phyloP scores from a whole-genome alignment of 495 filamentous ascomycete species.

The Aspergillus affinis region DNA sequence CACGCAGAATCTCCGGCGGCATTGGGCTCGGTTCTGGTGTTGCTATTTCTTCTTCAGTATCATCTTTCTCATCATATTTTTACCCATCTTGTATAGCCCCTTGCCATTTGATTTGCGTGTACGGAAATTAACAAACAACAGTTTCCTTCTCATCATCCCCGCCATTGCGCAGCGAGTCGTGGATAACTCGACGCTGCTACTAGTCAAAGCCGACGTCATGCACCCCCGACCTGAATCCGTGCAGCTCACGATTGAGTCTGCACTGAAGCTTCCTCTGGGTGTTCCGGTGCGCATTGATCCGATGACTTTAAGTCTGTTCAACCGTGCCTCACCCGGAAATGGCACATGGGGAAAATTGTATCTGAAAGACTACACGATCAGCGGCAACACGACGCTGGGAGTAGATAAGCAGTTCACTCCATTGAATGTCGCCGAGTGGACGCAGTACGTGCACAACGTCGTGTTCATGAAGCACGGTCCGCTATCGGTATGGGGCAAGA shows the following conservation, averaged over 20 bases:
- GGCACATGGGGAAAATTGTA: conserved; percentile 29
- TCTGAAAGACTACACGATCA: conserved; percentile 28
- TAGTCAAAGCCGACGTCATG: conserved; percentile 35
- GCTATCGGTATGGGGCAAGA: conserved; percentile 31
- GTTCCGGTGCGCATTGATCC: conserved; percentile 41
- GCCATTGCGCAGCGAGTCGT: conserved; percentile 45
- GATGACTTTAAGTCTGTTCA: conserved; percentile 34
- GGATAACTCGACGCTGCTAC: conserved; percentile 37
- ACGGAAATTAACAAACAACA: conserved; percentile 9
- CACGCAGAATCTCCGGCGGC: conserved; percentile 29
- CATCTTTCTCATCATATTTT: conserved; percentile 40
- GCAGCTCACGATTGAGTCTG: conserved; percentile 32
- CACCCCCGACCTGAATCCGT: conserved; percentile 35
- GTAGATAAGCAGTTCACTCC: conserved; percentile 24
- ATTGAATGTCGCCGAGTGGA: conserved; percentile 30
- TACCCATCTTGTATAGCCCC: conserved; percentile 37
- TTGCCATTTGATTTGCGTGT: not conserved
- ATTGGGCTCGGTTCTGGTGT: conserved; percentile 46
- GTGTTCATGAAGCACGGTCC: conserved; percentile 31
- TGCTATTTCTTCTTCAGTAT: conserved; percentile 37
- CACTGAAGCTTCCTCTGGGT: conserved; percentile 36
- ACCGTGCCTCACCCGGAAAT: conserved; percentile 25
- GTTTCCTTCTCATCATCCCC: conserved; percentile 44
- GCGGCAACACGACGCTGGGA: conserved; percentile 38
- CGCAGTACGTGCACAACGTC: conserved; percentile 33